Evolutionary conservation across 1,139 yeast species (phyloP).

Genomic region (Pichia sp.): DNA sequence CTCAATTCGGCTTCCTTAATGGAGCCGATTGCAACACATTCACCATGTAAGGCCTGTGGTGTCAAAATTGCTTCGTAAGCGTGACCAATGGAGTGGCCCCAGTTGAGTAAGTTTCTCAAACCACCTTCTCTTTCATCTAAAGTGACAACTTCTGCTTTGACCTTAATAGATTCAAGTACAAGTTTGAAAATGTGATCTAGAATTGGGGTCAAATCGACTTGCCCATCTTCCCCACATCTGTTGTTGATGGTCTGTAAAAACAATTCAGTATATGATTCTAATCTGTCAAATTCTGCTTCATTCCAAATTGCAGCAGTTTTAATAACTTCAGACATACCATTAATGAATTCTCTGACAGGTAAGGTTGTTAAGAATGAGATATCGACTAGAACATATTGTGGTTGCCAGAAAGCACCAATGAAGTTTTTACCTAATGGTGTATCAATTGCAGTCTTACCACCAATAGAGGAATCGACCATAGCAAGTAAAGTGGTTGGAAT

Average conservation of each 20-base stretch:
- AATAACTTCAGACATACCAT: slow-evolving; percentile 98
- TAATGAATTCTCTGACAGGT: slow-evolving; percentile 89
- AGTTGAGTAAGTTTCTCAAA: slow-evolving; percentile 81
- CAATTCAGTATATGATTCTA: slow-evolving; percentile 65
- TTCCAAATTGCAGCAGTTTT: slow-evolving; percentile 99
- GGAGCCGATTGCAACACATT: slow-evolving; percentile 94
- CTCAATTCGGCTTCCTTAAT: slow-evolving; percentile 91
- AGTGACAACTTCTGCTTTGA: slow-evolving; percentile 91
- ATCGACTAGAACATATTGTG: slow-evolving; percentile 81
- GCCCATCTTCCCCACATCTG: slow-evolving; percentile 31
- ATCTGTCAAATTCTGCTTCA: slow-evolving; percentile 73
- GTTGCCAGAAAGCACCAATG: slow-evolving; percentile 98
- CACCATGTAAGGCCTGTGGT: slow-evolving; percentile 96
- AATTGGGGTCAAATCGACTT: slow-evolving; percentile 56
- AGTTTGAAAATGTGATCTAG: slow-evolving; percentile 68
- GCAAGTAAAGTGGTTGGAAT: slow-evolving; percentile 90
- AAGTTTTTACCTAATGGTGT: slow-evolving; percentile 96
- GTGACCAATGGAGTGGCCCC: slow-evolving; percentile 97
- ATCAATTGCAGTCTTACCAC: slow-evolving; percentile 98
- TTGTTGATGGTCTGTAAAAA: slow-evolving; percentile 57
- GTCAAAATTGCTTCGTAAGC: slow-evolving; percentile 96
- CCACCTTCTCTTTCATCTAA: slow-evolving; percentile 96
- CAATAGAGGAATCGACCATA: slow-evolving; percentile 98
- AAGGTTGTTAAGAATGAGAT: slow-evolving; percentile 79
- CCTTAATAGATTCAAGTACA: slow-evolving; percentile 79